Base-by-base conservation (phyloP, 805 yeast genomes). In the Scheffersomyces amazonensis region DNA sequence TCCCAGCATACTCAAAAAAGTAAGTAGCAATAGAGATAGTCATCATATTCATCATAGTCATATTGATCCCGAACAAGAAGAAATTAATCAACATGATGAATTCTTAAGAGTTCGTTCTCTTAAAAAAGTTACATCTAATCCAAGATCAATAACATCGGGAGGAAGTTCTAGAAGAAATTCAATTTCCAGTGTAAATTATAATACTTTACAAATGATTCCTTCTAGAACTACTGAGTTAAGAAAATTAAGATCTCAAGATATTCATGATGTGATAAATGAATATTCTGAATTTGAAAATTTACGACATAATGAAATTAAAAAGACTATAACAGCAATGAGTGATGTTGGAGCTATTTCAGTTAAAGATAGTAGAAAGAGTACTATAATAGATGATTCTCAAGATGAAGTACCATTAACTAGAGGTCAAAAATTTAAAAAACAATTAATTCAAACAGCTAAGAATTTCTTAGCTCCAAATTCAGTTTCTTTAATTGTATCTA, bases 391-490 rank as follows among this genome's bases (percentile, higher is more conserved):
- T n/a, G 38, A 30, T 15, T 32, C 13, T 21, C 49, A 21, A 25
- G n/a, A 13, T 32, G 22, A 16, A 16, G n/a, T 16, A 4, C 16
- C 17, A 16, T 5, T 12, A 16, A 23, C 35, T 4, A 24, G 17
- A 8, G 9, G 10, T 7, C 12, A 31, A 12, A 38, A 41, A 32
- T 24, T 31, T 11, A 31, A 48, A 15, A 35, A 27, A 20, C 33
- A 44, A 34, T 15, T 45, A 3, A 29, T 32, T 6, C 22, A 32
- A 16, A 34, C 67, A 30, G 34, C 60, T n/a, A 64, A 75, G 36
- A 84, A 82, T 55, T 77, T 82, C 40, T 48, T 66, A 21, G 71
- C 89, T 22, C 95, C 96, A 0, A 85, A 81, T 11, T 83, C 96
- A 0, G 44, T 85, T 3, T 69, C 89, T 0, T 71, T 88, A n/a